Conservation (phyloP, 2,329 filamentous ascomycete genomes). For the Seiridium unicorne region DNA sequence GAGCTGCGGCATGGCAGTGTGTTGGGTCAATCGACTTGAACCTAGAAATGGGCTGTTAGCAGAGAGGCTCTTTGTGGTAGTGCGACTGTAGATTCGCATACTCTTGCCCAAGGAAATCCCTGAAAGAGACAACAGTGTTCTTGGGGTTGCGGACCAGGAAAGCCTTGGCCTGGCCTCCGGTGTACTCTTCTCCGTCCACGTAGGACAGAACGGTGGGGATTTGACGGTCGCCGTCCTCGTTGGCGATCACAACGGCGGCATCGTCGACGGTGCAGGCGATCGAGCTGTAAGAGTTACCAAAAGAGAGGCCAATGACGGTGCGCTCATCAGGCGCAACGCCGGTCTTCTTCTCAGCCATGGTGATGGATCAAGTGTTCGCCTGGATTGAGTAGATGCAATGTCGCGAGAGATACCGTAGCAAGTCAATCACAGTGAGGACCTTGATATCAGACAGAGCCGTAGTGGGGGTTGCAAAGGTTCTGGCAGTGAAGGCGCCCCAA, state of each 20-base stretch:
- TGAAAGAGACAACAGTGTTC: conserved; percentile 95
- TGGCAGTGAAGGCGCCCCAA: not conserved
- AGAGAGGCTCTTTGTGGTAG: not conserved
- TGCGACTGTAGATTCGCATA: conserved; percentile 42
- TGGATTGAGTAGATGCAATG: not conserved
- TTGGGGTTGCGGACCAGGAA: conserved; percentile 89
- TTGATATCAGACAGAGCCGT: not conserved
- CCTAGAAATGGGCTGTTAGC: conserved; percentile 35
- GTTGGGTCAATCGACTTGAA: conserved; percentile 97
- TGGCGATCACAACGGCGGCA: conserved; percentile 96
- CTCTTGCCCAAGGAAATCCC: conserved; percentile 94
- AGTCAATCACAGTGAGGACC: not conserved
- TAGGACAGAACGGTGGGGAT: conserved; percentile 95
- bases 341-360: conserved; percentile 47
- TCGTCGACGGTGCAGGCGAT: conserved; percentile 93
- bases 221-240: conserved; percentile 98
- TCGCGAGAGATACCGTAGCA: conserved; percentile 4
- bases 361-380: not conserved
- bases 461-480: not conserved
- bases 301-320: conserved; percentile 88
- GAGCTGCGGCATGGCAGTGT: conserved; percentile 88
- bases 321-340: conserved; percentile 56
- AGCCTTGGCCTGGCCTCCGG: conserved; percentile 90
- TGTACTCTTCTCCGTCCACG: conserved; percentile 93
- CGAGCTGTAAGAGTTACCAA: conserved; percentile 98